These are phyloP conservation scores for Globisporangium polare DNA, from an alignment of 352 stramenopile genomes.

Conservation along the genomic window DNA sequence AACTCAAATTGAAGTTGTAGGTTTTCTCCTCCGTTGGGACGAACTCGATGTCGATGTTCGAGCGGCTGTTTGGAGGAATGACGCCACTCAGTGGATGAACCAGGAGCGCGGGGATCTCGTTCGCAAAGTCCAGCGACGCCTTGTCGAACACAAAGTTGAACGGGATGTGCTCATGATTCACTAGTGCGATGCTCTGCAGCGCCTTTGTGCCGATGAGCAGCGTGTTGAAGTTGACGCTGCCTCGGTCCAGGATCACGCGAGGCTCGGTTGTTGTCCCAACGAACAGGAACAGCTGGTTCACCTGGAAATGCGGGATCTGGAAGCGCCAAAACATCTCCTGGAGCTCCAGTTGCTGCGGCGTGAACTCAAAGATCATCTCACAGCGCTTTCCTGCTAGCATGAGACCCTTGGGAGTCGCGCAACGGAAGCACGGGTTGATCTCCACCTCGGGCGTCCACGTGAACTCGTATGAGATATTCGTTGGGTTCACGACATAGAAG, in stretches of 20 bases:
- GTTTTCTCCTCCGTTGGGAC: slow-evolving; percentile 88
- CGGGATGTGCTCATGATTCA: slow-evolving; percentile 91
- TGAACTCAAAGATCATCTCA: slow-evolving; percentile 97
- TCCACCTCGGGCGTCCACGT: slow-evolving; percentile 82
- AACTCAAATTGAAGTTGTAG: slow-evolving; percentile 93
- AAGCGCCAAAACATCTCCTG: slow-evolving; percentile 94
- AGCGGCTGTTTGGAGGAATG: slow-evolving; percentile 83
- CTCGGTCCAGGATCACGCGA: slow-evolving; percentile 81
- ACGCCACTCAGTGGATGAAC: slow-evolving; percentile 87
- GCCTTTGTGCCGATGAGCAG: slow-evolving; percentile 88
- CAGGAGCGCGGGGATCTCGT: slow-evolving; percentile 72
- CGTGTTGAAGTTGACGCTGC: slow-evolving; percentile 91
- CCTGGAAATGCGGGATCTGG: slow-evolving; percentile 82
- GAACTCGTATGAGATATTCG: slow-evolving; percentile 93
- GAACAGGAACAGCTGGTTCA: slow-evolving; percentile 91
- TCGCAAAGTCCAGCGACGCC: slow-evolving; percentile 70
- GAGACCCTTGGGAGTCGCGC: slow-evolving; percentile 85
- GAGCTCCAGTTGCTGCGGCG: slow-evolving; percentile 83
- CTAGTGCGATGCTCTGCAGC: slow-evolving; percentile 83
- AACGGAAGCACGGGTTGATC: slow-evolving; percentile 81
- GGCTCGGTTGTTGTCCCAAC: slow-evolving; percentile 90
- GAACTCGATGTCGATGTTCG: slow-evolving; percentile 87
- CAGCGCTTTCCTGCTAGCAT: slow-evolving; percentile 91
- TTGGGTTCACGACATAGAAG: slow-evolving; percentile 94
- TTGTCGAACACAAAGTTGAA: slow-evolving; percentile 96